phyloP scores from a whole-genome alignment of 805 yeast genomes.

The Helenozyma baotianmanensis region DNA sequence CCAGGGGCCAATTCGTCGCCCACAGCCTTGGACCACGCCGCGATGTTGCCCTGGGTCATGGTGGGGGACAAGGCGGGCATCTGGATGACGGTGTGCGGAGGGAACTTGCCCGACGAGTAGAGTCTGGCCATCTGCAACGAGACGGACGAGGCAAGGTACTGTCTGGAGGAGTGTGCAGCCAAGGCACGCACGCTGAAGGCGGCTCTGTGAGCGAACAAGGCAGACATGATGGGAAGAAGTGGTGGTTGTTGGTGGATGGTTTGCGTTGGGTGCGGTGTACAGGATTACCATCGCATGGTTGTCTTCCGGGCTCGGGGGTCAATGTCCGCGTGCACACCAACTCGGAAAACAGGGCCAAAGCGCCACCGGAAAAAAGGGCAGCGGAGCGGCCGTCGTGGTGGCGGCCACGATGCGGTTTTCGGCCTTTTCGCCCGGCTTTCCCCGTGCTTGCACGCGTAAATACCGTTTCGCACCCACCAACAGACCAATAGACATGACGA shows the following conservation, averaged over 20 bases:
- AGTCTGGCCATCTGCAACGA: slow-evolving; percentile 33
- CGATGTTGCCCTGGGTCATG: slow-evolving; percentile 93
- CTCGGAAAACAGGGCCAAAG: no score
- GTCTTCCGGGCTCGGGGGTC: slow-evolving; percentile 27
- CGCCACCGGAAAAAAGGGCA: no score
- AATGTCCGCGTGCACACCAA: slow-evolving; percentile 14
- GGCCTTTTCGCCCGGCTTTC: no score
- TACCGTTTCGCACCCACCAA: no score
- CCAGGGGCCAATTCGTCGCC: slow-evolving; percentile 91
- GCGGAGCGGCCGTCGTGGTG: no score
- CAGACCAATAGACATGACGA: no score
- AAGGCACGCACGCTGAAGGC: slow-evolving; percentile 22
- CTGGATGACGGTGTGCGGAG: slow-evolving; percentile 80
- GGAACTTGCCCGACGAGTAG: slow-evolving; percentile 51
- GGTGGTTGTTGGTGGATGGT: slow-evolving; percentile 3
- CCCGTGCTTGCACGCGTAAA: no score
- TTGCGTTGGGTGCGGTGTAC: slow-evolving; percentile 6
- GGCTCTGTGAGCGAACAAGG: slow-evolving; percentile 34
- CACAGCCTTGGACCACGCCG: slow-evolving; percentile 81
- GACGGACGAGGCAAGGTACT: slow-evolving; percentile 15
- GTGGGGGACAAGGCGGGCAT: slow-evolving; percentile 99
- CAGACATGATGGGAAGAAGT: slow-evolving; percentile 23
- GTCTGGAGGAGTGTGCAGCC: slow-evolving; percentile 18
- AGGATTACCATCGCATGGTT: slow-evolving; percentile 23
- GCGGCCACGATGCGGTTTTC: no score